Evolutionary conservation across 768 basidiomycete genomes (phyloP).

Genomic region (Calocera cornea): DNA sequence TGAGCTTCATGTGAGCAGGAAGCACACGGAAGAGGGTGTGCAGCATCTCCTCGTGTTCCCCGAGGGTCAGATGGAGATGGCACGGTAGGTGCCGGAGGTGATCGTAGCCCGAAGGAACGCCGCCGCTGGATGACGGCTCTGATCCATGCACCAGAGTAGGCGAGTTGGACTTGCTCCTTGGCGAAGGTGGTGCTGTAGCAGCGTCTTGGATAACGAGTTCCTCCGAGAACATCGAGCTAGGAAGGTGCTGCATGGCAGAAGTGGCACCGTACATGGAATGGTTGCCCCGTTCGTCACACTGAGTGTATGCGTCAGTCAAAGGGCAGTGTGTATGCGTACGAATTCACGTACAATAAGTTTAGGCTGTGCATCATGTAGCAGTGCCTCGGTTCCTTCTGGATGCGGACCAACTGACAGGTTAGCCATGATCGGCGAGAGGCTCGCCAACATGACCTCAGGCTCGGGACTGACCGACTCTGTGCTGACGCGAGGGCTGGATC

Average conservation of each 20-base stretch:
- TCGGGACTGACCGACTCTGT: background rate
- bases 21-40: slow-evolving; percentile 2
- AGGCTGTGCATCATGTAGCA: slow-evolving; percentile 1
- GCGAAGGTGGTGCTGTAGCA: background rate
- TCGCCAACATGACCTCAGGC: background rate
- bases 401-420: background rate
- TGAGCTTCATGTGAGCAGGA: background rate
- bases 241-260: background rate
- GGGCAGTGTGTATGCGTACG: background rate
- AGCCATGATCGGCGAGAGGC: background rate
- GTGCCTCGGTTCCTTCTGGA: background rate
- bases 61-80: background rate
- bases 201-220: background rate
- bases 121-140: background rate
- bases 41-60: background rate
- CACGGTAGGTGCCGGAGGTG: background rate
- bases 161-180: background rate
- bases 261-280: background rate
- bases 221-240: background rate
- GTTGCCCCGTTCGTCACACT: background rate
- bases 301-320: background rate
- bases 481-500: background rate
- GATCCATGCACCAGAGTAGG: background rate
- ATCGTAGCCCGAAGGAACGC: background rate
- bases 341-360: background rate